These are phyloP conservation scores for Fusarium napiforme DNA, from an alignment of 2,329 filamentous ascomycete species.

Conservation along the genomic window DNA sequence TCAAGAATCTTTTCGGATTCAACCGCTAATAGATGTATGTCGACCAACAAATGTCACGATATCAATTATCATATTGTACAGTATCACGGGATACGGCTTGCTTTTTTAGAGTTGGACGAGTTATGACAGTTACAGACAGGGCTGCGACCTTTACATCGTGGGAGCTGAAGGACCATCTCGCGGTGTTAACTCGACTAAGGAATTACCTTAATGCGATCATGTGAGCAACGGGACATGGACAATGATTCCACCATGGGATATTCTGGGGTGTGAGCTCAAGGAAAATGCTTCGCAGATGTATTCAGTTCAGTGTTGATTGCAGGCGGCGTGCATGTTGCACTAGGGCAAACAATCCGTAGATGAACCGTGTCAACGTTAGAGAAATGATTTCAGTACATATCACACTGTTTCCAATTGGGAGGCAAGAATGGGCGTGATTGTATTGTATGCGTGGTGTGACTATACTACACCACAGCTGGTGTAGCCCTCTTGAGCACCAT, in stretches of 20 bases:
- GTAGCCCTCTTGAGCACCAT: background rate
- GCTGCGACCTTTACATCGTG: background rate
- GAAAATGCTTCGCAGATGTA: background rate
- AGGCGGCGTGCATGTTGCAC: background rate
- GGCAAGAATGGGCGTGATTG: background rate
- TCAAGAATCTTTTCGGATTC: slow-evolving; percentile 72
- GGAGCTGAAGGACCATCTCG: slow-evolving; percentile 1
- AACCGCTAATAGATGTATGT: background rate
- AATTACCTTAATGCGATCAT: background rate
- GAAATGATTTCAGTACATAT: background rate
- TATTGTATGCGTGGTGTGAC: background rate
- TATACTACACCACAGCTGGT: background rate
- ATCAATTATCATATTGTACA: background rate
- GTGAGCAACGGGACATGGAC: background rate
- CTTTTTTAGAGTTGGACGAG: slow-evolving; percentile 6
- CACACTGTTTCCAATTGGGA: background rate
- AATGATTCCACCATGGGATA: background rate
- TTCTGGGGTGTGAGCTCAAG: background rate
- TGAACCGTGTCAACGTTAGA: background rate
- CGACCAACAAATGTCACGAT: background rate
- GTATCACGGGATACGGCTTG: background rate
- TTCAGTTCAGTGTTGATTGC: background rate
- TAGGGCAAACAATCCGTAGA: background rate
- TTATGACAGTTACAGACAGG: slow-evolving; percentile 1
- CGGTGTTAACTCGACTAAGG: background rate